A percentile compares a stretch with the other conserved stretches of the same genome.
phyloP scores from a whole-genome alignment of 495 filamentous ascomycete species.

The Tuber calosporum region DNA sequence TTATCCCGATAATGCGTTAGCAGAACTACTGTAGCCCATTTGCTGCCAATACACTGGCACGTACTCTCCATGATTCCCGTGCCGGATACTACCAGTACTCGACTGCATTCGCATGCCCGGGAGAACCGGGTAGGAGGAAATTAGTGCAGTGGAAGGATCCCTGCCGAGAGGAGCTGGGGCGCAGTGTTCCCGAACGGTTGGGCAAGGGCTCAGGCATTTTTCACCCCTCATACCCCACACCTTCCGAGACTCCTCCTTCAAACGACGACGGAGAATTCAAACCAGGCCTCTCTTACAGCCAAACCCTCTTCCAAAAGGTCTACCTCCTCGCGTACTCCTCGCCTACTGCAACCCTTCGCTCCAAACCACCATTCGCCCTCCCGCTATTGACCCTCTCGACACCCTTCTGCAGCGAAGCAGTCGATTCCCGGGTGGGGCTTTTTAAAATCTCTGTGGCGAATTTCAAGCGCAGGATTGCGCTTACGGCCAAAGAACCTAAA shows the following conservation, averaged over 20 bases:
- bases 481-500: conserved; percentile 42
- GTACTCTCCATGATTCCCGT: conserved; percentile 45
- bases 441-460: conserved; percentile 39
- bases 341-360: neutral
- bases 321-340: conserved; percentile 46
- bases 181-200: conserved; percentile 46
- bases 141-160: conserved; percentile 39
- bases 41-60: conserved; percentile 50
- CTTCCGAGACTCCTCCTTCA: conserved; percentile 30
- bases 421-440: conserved; percentile 41
- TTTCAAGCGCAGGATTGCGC: conserved; percentile 41
- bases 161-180: conserved; percentile 50
- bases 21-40: conserved; percentile 40
- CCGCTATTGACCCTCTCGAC: conserved; percentile 25
- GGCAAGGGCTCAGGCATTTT: conserved; percentile 45
- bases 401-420: conserved; percentile 42
- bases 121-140: conserved; percentile 4
- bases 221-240: conserved; percentile 9
- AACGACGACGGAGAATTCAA: conserved; percentile 7
- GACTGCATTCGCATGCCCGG: conserved; percentile 13
- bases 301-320: conserved; percentile 46
- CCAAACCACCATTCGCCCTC: conserved; percentile 26
- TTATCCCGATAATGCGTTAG: conserved; percentile 40
- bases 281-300: conserved; percentile 44
- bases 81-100: conserved; percentile 43